Evolutionary conservation across 1,139 yeast genomes (phyloP).

Genomic region (Diutina ranongensis): DNA sequence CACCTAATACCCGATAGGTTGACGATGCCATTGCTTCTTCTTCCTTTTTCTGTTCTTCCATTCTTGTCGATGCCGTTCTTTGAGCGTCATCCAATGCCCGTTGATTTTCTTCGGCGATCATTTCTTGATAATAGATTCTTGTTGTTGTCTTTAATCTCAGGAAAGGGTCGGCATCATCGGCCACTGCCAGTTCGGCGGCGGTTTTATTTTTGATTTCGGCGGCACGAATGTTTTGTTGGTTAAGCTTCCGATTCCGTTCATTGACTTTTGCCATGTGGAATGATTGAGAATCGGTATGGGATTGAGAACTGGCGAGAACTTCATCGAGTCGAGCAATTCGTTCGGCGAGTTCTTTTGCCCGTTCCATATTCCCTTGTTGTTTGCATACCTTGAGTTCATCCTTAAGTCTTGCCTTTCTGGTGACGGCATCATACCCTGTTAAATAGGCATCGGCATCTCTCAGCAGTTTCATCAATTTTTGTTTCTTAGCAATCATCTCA

Average conservation of each 20-base stretch:
- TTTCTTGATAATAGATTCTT: conserved; percentile 59
- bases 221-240: conserved; percentile 62
- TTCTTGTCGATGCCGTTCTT: conserved; percentile 21
- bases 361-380: conserved; percentile 46
- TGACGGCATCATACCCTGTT: conserved; percentile 58
- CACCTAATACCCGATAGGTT: conserved; percentile 33
- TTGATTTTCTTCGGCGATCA: conserved; percentile 33
- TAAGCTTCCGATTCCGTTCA: conserved; percentile 73
- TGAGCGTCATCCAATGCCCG: conserved; percentile 32
- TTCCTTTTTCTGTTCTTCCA: conserved; percentile 26
- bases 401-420: conserved; percentile 59
- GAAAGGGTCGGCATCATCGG: conserved; percentile 70
- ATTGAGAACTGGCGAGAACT: conserved; percentile 15
- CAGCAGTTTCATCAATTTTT: conserved; percentile 26
- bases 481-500: conserved; percentile 59
- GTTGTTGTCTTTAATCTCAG: conserved; percentile 81
- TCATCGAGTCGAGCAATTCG: conserved; percentile 27
- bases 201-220: conserved; percentile 64
- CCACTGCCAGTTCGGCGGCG: conserved; percentile 18
- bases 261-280: conserved; percentile 50
- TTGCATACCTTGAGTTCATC: conserved; percentile 70
- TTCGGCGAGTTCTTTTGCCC: conserved; percentile 41
- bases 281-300: conserved; percentile 13
- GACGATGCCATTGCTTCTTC: conserved; percentile 31
- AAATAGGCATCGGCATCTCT: conserved; percentile 28